Evolutionary conservation across 2,329 filamentous ascomycete genomes (phyloP).

Genomic region (Sclerotinia spermophila): DNA sequence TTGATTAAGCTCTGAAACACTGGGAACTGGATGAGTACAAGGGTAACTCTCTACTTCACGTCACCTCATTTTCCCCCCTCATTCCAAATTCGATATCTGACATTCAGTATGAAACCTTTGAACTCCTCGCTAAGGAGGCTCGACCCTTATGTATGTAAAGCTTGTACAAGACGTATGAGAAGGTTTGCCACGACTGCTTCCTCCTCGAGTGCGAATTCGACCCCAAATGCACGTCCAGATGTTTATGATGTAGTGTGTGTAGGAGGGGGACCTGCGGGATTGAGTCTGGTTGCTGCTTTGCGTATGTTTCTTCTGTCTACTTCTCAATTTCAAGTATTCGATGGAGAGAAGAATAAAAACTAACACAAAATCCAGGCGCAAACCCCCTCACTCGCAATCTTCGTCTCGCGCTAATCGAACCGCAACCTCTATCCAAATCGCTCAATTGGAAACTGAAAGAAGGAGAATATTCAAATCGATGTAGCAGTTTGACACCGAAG

Average conservation of each 20-base stretch:
- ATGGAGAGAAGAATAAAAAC: background rate
- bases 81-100: background rate
- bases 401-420: conserved; percentile 84
- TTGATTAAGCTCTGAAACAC: conserved; percentile 8
- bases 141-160: conserved; percentile 11
- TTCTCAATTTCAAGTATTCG: background rate
- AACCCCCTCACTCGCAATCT: conserved; percentile 72
- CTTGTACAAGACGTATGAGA: conserved; percentile 11
- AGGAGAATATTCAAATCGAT: conserved; percentile 82
- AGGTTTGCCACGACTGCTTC: conserved; percentile 13
- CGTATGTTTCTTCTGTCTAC: conserved; percentile 47
- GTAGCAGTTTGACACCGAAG: conserved; percentile 87
- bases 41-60: conserved; percentile 5
- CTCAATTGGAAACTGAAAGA: conserved; percentile 63
- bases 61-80: background rate
- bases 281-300: conserved; percentile 75
- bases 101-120: conserved; percentile 1
- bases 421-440: conserved; percentile 73
- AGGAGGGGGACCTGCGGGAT: conserved; percentile 52
- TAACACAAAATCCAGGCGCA: conserved; percentile 52
- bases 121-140: background rate
- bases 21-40: background rate
- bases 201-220: conserved; percentile 6
- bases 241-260: conserved; percentile 39
- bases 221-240: conserved; percentile 22